phyloP scores from a whole-genome alignment of 768 basidiomycete species.

The button mushroom (Agaricus bisporus) region DNA sequence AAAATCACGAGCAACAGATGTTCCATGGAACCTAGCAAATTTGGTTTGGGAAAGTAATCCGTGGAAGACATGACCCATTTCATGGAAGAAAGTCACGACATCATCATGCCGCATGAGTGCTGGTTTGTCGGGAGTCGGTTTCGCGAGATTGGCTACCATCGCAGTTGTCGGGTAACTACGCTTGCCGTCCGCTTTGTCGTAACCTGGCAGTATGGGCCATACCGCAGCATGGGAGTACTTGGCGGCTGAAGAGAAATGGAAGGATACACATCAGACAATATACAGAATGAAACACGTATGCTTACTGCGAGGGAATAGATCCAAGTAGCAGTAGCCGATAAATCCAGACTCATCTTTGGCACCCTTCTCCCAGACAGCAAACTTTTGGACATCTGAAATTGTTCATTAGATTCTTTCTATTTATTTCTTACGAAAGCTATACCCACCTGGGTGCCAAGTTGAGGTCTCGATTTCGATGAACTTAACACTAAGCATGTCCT shows the following conservation, averaged over 20 bases:
- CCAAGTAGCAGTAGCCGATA: slow-evolving; percentile 82
- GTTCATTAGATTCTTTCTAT: background rate
- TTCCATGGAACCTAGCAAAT: slow-evolving; percentile 79
- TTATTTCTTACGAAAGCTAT: background rate
- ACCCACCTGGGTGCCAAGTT: slow-evolving; percentile 76
- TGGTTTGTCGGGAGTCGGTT: slow-evolving; percentile 73
- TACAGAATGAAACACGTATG: background rate
- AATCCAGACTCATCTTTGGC: slow-evolving; percentile 68
- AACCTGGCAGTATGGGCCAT: slow-evolving; percentile 70
- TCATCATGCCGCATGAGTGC: slow-evolving; percentile 85
- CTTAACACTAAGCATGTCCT: slow-evolving; percentile 70
- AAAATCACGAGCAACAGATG: slow-evolving; percentile 73
- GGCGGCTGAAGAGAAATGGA: slow-evolving; percentile 33
- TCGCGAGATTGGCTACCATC: slow-evolving; percentile 91
- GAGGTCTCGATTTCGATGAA: slow-evolving; percentile 59
- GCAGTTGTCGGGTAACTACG: slow-evolving; percentile 70
- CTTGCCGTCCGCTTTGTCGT: slow-evolving; percentile 45
- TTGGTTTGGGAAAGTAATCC: slow-evolving; percentile 63
- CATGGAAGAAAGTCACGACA: slow-evolving; percentile 89
- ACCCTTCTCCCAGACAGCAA: slow-evolving; percentile 78
- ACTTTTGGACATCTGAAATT: slow-evolving; percentile 68
- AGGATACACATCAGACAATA: background rate
- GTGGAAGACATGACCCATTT: slow-evolving; percentile 78
- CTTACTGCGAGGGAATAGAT: slow-evolving; percentile 77
- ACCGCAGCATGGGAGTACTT: slow-evolving; percentile 89